Evolutionary conservation across 495 filamentous ascomycete species (phyloP).

Genomic region (Penicillium alfredii): DNA sequence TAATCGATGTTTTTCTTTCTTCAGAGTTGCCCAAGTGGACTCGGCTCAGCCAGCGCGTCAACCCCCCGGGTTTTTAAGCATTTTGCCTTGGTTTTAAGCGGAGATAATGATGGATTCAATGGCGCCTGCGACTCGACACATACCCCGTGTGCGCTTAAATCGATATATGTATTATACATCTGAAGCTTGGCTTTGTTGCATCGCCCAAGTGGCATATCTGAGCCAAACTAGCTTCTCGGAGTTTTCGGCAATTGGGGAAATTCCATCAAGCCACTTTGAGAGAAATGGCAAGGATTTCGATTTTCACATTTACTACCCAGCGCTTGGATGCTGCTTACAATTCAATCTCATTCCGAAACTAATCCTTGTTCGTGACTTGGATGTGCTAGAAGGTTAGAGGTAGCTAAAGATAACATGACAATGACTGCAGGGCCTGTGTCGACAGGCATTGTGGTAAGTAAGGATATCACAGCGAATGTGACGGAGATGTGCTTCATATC

Average conservation of each 20-base stretch:
- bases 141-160: constrained; percentile 1
- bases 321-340: constrained; percentile 20
- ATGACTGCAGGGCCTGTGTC: not conserved
- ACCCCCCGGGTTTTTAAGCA: constrained; percentile 84
- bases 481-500: constrained; percentile 4
- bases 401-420: constrained; percentile 10
- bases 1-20: constrained; percentile 3
- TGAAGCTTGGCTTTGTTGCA: constrained; percentile 1
- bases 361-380: constrained; percentile 1
- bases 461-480: constrained; percentile 12
- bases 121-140: constrained; percentile 7
- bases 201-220: constrained; percentile 3
- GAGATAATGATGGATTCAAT: too few relatives aligned
- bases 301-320: constrained; percentile 27
- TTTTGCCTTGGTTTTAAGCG: not conserved
- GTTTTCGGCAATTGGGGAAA: constrained; percentile 36
- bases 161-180: constrained; percentile 34
- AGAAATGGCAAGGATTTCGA: constrained; percentile 6
- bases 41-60: constrained; percentile 82
- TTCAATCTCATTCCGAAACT: constrained; percentile 14
- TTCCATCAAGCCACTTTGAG: constrained; percentile 10
- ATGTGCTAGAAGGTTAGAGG: not conserved
- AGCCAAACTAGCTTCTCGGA: constrained; percentile 27
- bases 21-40: constrained; percentile 94
- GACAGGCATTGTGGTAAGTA: constrained; percentile 5